phyloP scores from a whole-genome alignment of 1,139 yeast species.

The Meyerozyma sp. region DNA sequence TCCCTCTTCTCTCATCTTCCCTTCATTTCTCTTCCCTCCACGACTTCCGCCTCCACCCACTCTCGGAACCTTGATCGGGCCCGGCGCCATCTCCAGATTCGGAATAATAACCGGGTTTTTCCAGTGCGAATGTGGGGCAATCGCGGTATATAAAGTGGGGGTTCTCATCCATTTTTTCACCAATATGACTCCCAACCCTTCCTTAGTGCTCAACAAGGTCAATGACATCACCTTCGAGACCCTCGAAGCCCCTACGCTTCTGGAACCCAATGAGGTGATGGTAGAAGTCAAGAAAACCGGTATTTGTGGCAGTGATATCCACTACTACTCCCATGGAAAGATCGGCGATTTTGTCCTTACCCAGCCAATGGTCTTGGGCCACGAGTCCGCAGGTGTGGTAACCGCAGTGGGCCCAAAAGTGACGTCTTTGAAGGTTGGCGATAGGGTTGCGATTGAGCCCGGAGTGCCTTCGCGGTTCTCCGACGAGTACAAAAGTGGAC shows the following conservation, averaged over 20 bases:
- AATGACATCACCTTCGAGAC: constrained; percentile 63
- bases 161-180: neutral
- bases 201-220: constrained; percentile 63
- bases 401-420: constrained; percentile 63
- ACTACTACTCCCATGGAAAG: constrained; percentile 72
- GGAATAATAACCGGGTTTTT: neutral
- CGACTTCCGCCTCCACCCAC: too few species aligned
- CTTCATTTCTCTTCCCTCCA: too few species aligned
- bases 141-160: neutral
- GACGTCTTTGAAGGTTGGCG: constrained; percentile 61
- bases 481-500: constrained; percentile 68
- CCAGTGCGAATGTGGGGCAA: neutral
- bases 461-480: constrained; percentile 71
- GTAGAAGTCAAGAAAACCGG: constrained; percentile 77
- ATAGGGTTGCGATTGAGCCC: constrained; percentile 71
- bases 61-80: too few species aligned
- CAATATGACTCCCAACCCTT: constrained; percentile 41
- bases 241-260: constrained; percentile 57
- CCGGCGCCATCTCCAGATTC: neutral
- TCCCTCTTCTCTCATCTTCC: too few species aligned
- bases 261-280: constrained; percentile 64
- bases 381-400: constrained; percentile 71
- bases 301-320: constrained; percentile 85
- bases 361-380: constrained; percentile 69
- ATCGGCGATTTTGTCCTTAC: constrained; percentile 68